Evolutionary conservation across 1,284 basidiomycete genomes (phyloP).

Genomic region (Pseudozyma tsukubaensis): DNA sequence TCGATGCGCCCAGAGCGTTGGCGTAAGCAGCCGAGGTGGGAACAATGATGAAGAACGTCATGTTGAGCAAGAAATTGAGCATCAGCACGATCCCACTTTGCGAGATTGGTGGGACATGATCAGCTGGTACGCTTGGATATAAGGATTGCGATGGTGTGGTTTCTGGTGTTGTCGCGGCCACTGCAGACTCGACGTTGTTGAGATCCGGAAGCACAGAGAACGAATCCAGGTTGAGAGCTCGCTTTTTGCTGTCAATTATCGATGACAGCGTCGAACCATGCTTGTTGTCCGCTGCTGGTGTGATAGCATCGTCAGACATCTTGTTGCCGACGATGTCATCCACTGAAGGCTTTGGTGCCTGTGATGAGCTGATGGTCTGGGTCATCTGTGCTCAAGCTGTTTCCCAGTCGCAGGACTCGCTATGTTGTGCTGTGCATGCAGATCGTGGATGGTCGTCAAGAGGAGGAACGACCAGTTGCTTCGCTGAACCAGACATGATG

Average conservation of each 20-base stretch:
- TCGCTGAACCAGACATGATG: too few species aligned
- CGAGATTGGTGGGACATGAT: slow-evolving; percentile 37
- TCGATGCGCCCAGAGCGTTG: slow-evolving; percentile 45
- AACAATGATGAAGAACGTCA: slow-evolving; percentile 57
- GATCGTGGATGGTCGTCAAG: too few species aligned
- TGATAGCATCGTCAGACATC: slow-evolving; percentile 12
- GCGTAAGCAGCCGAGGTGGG: slow-evolving; percentile 46
- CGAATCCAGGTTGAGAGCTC: neutral
- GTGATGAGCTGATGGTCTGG: too few species aligned
- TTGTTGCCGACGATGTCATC: neutral
- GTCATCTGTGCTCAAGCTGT: neutral
- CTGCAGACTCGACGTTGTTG: slow-evolving; percentile 9
- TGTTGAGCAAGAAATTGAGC: slow-evolving; percentile 52
- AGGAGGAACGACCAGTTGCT: too few species aligned
- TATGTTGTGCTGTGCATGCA: too few species aligned
- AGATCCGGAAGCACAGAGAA: neutral
- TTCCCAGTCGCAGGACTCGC: too few species aligned
- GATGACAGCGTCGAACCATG: too few species aligned
- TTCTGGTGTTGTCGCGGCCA: slow-evolving; percentile 1
- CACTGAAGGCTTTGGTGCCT: neutral
- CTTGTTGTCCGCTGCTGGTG: neutral
- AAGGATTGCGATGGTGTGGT: neutral
- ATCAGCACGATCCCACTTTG: slow-evolving; percentile 34
- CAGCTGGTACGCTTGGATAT: slow-evolving; percentile 10
- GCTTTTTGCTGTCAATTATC: slow-evolving; percentile 7